phyloP scores from a whole-genome alignment of 2,329 filamentous ascomycete genomes.

The Elsinoe fawcettii region DNA sequence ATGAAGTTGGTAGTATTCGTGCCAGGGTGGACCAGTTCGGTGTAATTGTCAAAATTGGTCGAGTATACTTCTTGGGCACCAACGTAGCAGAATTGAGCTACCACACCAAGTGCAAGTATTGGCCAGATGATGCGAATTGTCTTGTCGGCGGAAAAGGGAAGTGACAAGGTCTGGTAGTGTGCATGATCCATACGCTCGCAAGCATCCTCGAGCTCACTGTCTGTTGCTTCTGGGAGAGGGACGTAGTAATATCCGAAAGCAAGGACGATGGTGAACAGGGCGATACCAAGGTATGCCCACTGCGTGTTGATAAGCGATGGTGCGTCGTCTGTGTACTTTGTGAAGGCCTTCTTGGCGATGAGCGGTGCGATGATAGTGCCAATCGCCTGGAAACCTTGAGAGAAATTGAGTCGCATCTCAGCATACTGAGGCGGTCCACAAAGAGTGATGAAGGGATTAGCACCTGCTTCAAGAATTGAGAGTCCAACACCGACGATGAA shows the following conservation, averaged over 20 bases:
- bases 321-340: conserved; percentile 40
- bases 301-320: conserved; percentile 52
- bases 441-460: conserved; percentile 55
- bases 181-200: conserved; percentile 45
- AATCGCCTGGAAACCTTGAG: conserved; percentile 54
- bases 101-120: conserved; percentile 47
- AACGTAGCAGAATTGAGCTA: conserved; percentile 53
- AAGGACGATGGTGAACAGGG: conserved; percentile 51
- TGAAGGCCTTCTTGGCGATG: conserved; percentile 52
- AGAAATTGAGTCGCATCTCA: conserved; percentile 53
- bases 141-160: conserved; percentile 17
- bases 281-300: conserved; percentile 58
- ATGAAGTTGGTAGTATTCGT: conserved; percentile 36
- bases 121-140: conserved; percentile 48
- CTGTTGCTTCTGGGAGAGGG: conserved; percentile 54
- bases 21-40: conserved; percentile 33
- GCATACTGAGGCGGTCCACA: conserved; percentile 54
- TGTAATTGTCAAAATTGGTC: conserved; percentile 40
- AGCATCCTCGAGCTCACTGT: conserved; percentile 51
- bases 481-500: conserved; percentile 55
- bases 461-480: conserved; percentile 52
- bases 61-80: conserved; percentile 53
- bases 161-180: conserved; percentile 37
- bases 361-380: conserved; percentile 53
- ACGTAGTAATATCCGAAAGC: conserved; percentile 55